These are phyloP conservation scores for Umbelopsis ramanniana DNA, from an alignment of 192 early-diverging fungal species.

Conservation along the genomic window DNA sequence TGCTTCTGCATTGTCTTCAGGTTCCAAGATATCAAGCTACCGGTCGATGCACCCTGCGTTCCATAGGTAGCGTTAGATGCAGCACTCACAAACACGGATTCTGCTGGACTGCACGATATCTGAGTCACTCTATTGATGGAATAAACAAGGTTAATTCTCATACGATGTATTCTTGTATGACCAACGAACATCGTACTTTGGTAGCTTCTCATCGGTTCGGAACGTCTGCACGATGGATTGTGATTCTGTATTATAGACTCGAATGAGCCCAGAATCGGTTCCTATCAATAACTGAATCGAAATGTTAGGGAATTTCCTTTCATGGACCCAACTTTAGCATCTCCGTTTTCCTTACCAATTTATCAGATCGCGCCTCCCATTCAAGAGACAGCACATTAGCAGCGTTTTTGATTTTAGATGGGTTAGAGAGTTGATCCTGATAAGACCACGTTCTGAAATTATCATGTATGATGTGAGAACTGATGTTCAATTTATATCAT, in stretches of 20 bases:
- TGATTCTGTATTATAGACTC: slow-evolving; percentile 59
- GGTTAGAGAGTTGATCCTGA: slow-evolving; percentile 35
- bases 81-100: slow-evolving; percentile 57
- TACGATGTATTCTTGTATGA: no score
- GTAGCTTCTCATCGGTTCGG: slow-evolving; percentile 48
- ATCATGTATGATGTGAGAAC: background rate
- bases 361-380: slow-evolving; percentile 54
- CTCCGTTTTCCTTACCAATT: slow-evolving; percentile 46
- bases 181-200: slow-evolving; percentile 32
- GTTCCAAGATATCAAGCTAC: slow-evolving; percentile 56
- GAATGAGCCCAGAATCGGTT: slow-evolving; percentile 52
- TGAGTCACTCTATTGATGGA: slow-evolving; percentile 44
- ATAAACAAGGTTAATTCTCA: background rate
- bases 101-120: slow-evolving; percentile 57
- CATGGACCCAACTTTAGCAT: slow-evolving; percentile 42
- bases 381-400: slow-evolving; percentile 46
- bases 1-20: slow-evolving; percentile 56
- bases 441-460: slow-evolving; percentile 47
- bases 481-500: no score
- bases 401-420: slow-evolving; percentile 38
- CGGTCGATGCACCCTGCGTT: background rate
- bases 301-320: slow-evolving; percentile 20
- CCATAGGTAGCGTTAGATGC: slow-evolving; percentile 27
- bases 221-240: slow-evolving; percentile 62
- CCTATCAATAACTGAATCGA: slow-evolving; percentile 58